Base-by-base conservation (phyloP, 176 grass and related monocot species). In the Juncus inflexus region DNA sequence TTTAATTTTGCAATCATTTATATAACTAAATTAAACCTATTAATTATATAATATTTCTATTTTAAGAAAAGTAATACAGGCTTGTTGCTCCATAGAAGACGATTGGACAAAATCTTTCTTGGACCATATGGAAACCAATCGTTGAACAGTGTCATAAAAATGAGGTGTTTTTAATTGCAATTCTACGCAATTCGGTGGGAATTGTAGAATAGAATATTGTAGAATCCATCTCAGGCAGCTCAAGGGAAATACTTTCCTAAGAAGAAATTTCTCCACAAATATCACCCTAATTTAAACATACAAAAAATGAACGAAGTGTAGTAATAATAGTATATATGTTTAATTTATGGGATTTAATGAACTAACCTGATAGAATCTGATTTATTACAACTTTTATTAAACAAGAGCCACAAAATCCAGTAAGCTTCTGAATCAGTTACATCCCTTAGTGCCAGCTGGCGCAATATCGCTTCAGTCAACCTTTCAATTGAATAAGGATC, bases 61-160 rank as follows among this genome's bases (percentile, higher is more conserved):
- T 51, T 16, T 19, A 50, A 42, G 15, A 64, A 96, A 84, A 87
- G 87, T 91, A 28, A 28, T 97, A 91, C 92, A 97, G 77, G 92
- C 92, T 86, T 97, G 92, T 78, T 97, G 92, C 45, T 91, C 92
- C 82, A 97, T 79, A 51, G 87, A 81, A 75, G 90, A 91, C 81
- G 80, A 91, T 69, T 91, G 92, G 72, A 97, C 77, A 75, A 89
- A 97, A 62, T 91, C 87, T 66, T 77, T 83, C 69, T 62, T 91
- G 61, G 92, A 91, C 92, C 92, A 97, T 70, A 86, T 55, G 76
- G 60, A 81, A 72, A 82, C 67, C 62, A 89, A 77, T 68, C 3
- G 71, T 78, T 86, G 82, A 58, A 84, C 37, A 40, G 68, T 86
- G 57, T 65, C 68, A 15, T 74, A 52, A 43, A 86, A 91, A 62